phyloP scores from a whole-genome alignment of 2,329 filamentous ascomycete genomes.

The Teratosphaeria viscida region DNA sequence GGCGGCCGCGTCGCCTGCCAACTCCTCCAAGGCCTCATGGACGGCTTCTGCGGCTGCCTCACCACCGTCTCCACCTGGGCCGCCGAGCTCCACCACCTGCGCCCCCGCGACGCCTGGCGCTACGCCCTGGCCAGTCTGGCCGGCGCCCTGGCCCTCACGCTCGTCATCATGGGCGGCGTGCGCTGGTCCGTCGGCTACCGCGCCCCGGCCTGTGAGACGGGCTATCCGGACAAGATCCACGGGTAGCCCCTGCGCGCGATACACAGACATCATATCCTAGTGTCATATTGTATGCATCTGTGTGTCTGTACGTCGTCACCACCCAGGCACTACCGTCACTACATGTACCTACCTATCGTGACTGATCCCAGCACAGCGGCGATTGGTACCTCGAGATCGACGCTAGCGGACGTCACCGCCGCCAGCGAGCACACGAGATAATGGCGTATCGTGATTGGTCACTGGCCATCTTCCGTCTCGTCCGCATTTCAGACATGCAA shows the following conservation, averaged over 20 bases:
- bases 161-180: slow-evolving; percentile 65
- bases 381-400: too few relatives aligned
- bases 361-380: too few relatives aligned
- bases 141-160: slow-evolving; percentile 47
- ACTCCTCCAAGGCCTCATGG: slow-evolving; percentile 37
- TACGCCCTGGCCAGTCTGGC: slow-evolving; percentile 56
- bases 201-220: slow-evolving; percentile 26
- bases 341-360: too few relatives aligned
- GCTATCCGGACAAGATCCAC: slow-evolving; percentile 20
- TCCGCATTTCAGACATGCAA: too few relatives aligned
- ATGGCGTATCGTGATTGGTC: too few relatives aligned
- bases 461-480: too few relatives aligned
- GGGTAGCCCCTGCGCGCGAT: slow-evolving; percentile 3
- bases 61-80: slow-evolving; percentile 42
- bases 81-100: slow-evolving; percentile 31
- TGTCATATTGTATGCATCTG: too few relatives aligned
- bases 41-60: slow-evolving; percentile 39
- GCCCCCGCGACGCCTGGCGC: slow-evolving; percentile 50
- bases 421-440: too few relatives aligned
- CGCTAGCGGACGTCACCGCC: too few relatives aligned
- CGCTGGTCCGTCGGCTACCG: slow-evolving; percentile 50
- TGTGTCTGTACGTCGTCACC: neutral
- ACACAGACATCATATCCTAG: too few relatives aligned
- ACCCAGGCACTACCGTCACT: too few relatives aligned
- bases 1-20: slow-evolving; percentile 32